Evolutionary conservation across 805 yeast genomes (phyloP), one percentile per base, ranked within the genome.

Genomic region (Dipodascopsis tothii): DNA sequence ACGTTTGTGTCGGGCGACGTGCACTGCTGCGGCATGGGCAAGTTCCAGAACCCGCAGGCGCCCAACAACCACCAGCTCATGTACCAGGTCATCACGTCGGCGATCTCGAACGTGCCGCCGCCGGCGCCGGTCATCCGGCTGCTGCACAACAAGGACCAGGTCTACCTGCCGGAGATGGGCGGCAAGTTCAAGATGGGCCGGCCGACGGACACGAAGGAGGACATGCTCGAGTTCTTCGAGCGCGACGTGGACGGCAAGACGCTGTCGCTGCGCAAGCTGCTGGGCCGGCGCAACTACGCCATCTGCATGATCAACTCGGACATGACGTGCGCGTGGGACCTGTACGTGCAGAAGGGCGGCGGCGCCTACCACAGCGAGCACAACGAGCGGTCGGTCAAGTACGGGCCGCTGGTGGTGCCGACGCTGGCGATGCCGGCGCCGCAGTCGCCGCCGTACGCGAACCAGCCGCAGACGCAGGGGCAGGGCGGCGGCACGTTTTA

Each of bases 1-100:
- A 86, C 97, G 5, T 81, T 90, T 47, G 67, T 90, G 20, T 75
- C 88, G 11, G 98, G 98, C 23, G 98, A 90, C 60, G 97, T 92
- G 35, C 98, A 92, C 64, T 69, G 90, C 52, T 81, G 92, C 44
- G 82, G 88, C 36, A 64, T 88, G 45, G 94, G 96, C 9, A 69
- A 94, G 54, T 74, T 90, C 64, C 64, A 86, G 5, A 55, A 55
- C 73, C 74, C 55, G 51, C 69, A 40, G 75, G 59, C 62, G 14
- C 88, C 94, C 0, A 80, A 78, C 51, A 61, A 68, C 33, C 95
- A 88, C 63, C 82, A 84, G 28, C 65, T 50, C 18, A 48, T 48
- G 52, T 46, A 44, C 33, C 52, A 47, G 23, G 77, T 92, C 35
- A 81, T 86, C 36, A 79, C 92, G 5, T 84, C 95, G 16, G 97